Base-by-base conservation (phyloP, 768 basidiomycete genomes). In the Boletus subparvulus region DNA sequence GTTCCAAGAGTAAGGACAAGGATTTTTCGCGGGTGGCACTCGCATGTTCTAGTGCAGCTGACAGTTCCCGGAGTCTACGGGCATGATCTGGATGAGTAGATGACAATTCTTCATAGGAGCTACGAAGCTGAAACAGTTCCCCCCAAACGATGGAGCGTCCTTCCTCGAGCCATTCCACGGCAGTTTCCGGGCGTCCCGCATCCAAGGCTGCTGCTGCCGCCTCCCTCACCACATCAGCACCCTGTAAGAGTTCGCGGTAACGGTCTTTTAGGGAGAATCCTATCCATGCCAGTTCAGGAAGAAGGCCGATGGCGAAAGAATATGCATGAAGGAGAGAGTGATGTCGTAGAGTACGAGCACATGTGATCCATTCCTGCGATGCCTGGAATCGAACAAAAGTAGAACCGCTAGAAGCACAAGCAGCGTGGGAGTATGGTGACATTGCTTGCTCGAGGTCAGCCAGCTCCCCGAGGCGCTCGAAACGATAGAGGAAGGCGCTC, bases 201-300 rank as follows among this genome's bases (percentile, higher is more conserved):
- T 52, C 55, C 47, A 66, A 48, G 13, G 67, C 61, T 19, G 59
- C 55, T 17, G 66, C 66, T 7, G 66, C 66, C 4, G 66, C 66
- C 6, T 65, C 66, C 16, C 65, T 50, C 2, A 59, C 66, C 12
- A 68, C 39, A 47, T 43, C 62, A 36, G 54, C 58, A n/a, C 52
- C 37, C 52, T 16, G 32, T 10, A n/a, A 10, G 37, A 68, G 55
- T 17, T 54, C 50, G 30, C 55, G 58, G 16, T 62, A 61, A 24
- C 67, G 67, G 30, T 50, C 21, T 19, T 24, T 24, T 21, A 68
- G 37, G 33, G 65, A 53, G 12, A 60, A 46, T 4, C 62, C 67
- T 12, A 55, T 39, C 57, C 53, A 58, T 12, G 56, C 56, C 5
- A 58, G 35, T 28, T 58, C 46, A 35, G 67, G 66, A 7, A 68